Base-by-base conservation (phyloP, 371 early-diverging fungal genomes). In the Massospora cicadina region DNA sequence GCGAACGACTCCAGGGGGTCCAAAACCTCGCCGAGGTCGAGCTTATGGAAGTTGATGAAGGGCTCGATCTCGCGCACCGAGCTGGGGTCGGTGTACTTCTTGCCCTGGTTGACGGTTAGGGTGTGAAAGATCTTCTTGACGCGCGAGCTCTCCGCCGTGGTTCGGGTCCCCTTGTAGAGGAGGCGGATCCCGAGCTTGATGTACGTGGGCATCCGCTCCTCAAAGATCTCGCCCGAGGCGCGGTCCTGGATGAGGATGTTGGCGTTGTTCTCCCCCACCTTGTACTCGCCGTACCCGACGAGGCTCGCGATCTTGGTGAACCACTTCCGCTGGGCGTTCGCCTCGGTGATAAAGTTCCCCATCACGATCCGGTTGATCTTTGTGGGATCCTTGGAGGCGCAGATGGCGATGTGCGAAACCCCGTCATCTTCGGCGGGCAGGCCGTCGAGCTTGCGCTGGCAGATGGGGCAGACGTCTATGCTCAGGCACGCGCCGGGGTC, bases 131-230 rank as follows among this genome's bases (percentile, higher is more conserved):
- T 73, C 25, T 54, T 64, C 43, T 65, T 60, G 33, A 59, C 30
- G n/a, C 53, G 26, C n/a, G 12, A 55, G 7, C 29, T 57, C 26
- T 66, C 32, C 1, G 60, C 59, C 12, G 62, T 76, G 68, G 29
- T 71, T 71, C 66, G 75, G 72, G 74, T 75, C 66, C 81, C 79
- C 60, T 77, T 79, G 71, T 90, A 90, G 2, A 92, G 65, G 2
- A 90, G 67, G 7, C 91, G 83, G 69, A 92, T 90, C 2, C 90
- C 93, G 2, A 92, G 70, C 0, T 90, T 82, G 27, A 90, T 80
- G 68, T 88, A 92, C 0, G 85, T 77, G 31, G 90, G 86, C 75
- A 92, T 90, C 56, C 84, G 81, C 60, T 92, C 92, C 67, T 92
- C 90, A 13, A 85, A 69, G 61, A 89, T 72, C 62, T 79, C 80